Conservation (phyloP, 805 yeast species). For the Starmerella asiatica region DNA sequence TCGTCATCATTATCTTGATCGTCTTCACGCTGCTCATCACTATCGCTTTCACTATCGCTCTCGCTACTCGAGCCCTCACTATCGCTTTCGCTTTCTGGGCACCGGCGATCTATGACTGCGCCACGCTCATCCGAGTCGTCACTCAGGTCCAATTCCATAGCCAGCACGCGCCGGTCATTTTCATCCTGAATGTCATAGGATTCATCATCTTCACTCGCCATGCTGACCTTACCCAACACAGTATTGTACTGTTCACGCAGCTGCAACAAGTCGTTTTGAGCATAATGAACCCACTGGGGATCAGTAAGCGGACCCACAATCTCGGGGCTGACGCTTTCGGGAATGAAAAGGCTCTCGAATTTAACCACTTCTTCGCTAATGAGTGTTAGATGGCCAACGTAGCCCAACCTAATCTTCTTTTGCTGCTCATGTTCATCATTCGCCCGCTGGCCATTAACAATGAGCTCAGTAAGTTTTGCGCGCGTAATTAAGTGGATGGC, state of each 20-base stretch:
- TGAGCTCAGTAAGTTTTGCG: conserved; percentile 43
- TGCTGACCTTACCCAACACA: conserved; percentile 55
- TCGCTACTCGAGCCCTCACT: conserved; percentile 22
- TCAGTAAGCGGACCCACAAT: conserved; percentile 37
- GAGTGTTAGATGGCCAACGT: conserved; percentile 91
- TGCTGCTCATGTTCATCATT: conserved; percentile 49
- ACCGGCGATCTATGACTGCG: background rate
- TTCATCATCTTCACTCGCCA: conserved; percentile 28
- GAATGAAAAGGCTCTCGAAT: conserved; percentile 49
- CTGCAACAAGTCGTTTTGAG: conserved; percentile 66
- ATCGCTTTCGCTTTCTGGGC: conserved; percentile 15
- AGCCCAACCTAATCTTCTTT: conserved; percentile 63
- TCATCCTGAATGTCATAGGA: conserved; percentile 16
- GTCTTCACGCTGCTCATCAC: conserved; percentile 20
- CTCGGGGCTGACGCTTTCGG: conserved; percentile 43
- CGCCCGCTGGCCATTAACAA: conserved; percentile 47
- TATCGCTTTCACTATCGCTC: conserved; percentile 20
- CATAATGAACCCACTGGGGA: conserved; percentile 69
- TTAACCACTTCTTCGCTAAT: conserved; percentile 94
- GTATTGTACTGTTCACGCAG: conserved; percentile 91
- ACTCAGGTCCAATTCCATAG: conserved; percentile 20
- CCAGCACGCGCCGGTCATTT: conserved; percentile 21
- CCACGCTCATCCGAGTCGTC: conserved; percentile 16
- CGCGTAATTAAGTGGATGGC: conserved; percentile 59
- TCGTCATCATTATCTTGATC: conserved; percentile 7